These are phyloP conservation scores for Microstegium vimineum DNA, from an alignment of 176 grass and related monocot species.

Conservation along the genomic window DNA sequence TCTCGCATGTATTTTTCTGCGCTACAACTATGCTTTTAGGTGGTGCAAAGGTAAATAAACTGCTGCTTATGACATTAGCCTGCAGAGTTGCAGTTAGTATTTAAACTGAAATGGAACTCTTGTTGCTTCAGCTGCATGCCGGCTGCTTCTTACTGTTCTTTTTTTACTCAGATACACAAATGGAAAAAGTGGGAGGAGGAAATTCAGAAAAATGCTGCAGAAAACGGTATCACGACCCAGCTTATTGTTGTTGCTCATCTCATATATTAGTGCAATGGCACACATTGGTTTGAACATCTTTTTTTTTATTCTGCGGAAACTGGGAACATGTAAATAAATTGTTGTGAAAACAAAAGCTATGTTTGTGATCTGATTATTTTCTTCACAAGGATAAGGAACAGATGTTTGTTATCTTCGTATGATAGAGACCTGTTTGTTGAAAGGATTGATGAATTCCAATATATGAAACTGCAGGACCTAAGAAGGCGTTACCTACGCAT, in stretches of 20 bases:
- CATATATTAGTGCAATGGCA: conserved; percentile 17
- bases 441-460: background rate
- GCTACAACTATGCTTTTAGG: conserved; percentile 79
- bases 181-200: conserved; percentile 86
- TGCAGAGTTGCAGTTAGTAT: background rate
- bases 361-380: conserved; percentile 2
- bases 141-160: background rate
- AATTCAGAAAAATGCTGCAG: conserved; percentile 56
- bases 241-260: conserved; percentile 3
- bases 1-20: conserved; percentile 76
- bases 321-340: background rate
- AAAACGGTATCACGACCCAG: conserved; percentile 46
- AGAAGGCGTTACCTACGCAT: conserved; percentile 32
- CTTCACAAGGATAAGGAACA: background rate
- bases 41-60: conserved; percentile 68
- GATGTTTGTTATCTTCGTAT: background rate
- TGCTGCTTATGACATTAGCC: background rate
- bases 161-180: conserved; percentile 60
- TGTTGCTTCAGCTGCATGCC: background rate
- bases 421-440: background rate
- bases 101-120: background rate
- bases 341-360: background rate
- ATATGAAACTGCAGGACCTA: conserved; percentile 34
- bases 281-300: background rate
- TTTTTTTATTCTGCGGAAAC: background rate